Evolutionary conservation across 1,284 basidiomycete species (phyloP).

Genomic region (Cutaneotrichosporon sp.): DNA sequence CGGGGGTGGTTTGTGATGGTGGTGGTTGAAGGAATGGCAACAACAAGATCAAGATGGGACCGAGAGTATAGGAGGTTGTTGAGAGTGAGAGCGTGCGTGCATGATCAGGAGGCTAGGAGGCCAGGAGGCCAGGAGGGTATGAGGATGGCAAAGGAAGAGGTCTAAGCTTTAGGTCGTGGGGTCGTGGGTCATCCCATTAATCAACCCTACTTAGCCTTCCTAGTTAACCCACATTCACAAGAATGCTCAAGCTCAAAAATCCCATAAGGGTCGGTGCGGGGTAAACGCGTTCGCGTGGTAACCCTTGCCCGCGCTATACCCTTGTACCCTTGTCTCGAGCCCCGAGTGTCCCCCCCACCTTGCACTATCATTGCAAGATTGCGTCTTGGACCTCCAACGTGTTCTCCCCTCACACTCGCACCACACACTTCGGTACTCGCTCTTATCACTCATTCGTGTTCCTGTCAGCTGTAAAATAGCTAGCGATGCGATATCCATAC

Average conservation of each 20-base stretch:
- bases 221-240: neutral
- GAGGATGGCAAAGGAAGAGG: constrained; percentile 1
- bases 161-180: neutral
- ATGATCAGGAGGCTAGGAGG: neutral
- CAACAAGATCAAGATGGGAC: constrained; percentile 3
- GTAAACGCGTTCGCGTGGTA: neutral
- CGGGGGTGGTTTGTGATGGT: neutral
- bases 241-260: neutral
- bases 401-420: neutral
- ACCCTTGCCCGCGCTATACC: neutral
- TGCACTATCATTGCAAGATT: neutral
- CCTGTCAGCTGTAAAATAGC: neutral
- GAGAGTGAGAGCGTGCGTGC: neutral
- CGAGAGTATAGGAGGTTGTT: neutral
- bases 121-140: neutral
- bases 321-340: neutral
- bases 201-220: neutral
- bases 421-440: neutral
- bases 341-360: neutral
- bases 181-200: too few relatives aligned
- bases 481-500: constrained; percentile 7
- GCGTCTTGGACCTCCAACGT: too few relatives aligned
- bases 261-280: neutral
- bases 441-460: neutral
- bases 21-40: constrained; percentile 1